These are phyloP conservation scores for Lachnellula suecica DNA, from an alignment of 2,329 filamentous ascomycete genomes.

Conservation along the genomic window DNA sequence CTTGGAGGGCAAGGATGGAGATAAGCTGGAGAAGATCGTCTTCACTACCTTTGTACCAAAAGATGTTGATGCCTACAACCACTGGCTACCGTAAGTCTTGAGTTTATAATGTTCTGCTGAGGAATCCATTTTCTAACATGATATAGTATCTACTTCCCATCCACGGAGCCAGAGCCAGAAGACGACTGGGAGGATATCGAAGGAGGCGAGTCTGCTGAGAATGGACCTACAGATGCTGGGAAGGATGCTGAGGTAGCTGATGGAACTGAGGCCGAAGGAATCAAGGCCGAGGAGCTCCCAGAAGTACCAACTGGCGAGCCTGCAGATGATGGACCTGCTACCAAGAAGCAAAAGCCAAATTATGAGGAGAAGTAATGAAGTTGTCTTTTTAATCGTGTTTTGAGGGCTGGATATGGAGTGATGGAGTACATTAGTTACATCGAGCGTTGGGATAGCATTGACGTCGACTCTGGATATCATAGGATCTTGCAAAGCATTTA, in stretches of 20 bases:
- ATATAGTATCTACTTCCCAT: conserved; percentile 47
- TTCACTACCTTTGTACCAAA: conserved; percentile 83
- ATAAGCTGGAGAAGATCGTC: conserved; percentile 68
- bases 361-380: conserved; percentile 13
- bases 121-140: conserved; percentile 3
- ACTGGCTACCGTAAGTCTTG: conserved; percentile 74
- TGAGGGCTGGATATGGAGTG: not conserved
- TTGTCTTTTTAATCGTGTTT: not conserved
- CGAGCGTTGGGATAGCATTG: not conserved
- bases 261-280: conserved; percentile 13
- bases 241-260: not conserved
- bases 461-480: too few species aligned
- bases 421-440: not conserved
- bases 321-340: conserved; percentile 27
- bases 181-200: conserved; percentile 29
- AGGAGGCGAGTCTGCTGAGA: conserved; percentile 25
- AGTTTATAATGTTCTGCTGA: not conserved
- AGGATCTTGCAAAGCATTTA: too few species aligned
- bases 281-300: conserved; percentile 34
- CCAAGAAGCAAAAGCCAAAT: conserved; percentile 36
- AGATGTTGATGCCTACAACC: conserved; percentile 72
- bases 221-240: conserved; percentile 16
- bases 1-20: conserved; percentile 45
- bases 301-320: conserved; percentile 38
- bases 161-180: conserved; percentile 33